Evolutionary conservation across 202 grass and related monocot genomes (phyloP).

Genomic region (Setaria italica): DNA sequence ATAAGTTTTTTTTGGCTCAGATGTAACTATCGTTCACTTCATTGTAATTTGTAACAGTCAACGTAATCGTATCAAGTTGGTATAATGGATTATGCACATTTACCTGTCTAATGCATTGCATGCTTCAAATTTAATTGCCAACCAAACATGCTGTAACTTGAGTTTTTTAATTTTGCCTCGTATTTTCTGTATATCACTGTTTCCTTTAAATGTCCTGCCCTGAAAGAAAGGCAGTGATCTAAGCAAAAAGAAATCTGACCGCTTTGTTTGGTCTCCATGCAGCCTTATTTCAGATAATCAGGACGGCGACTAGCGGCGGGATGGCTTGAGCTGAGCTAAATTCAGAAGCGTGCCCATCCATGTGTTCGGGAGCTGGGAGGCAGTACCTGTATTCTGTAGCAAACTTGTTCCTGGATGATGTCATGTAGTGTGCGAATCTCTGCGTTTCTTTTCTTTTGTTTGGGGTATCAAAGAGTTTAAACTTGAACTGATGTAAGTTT

Average conservation of each 20-base stretch:
- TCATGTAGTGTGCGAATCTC: constrained; percentile 16
- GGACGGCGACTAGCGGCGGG: constrained; percentile 54
- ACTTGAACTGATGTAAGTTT: constrained; percentile 16
- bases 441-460: constrained; percentile 11
- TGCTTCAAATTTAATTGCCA: neutral
- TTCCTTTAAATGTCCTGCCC: neutral
- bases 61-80: neutral
- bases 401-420: constrained; percentile 38
- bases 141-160: neutral
- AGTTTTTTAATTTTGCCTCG: neutral
- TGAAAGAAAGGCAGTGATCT: neutral
- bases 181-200: neutral
- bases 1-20: neutral
- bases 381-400: constrained; percentile 34
- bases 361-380: constrained; percentile 38
- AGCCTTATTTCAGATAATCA: constrained; percentile 77
- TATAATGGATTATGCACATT: neutral
- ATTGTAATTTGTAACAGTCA: neutral
- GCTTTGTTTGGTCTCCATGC: constrained; percentile 29
- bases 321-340: constrained; percentile 46
- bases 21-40: neutral
- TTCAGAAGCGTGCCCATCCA: neutral
- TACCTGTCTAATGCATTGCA: neutral
- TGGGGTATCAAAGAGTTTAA: constrained; percentile 8
- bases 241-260: constrained; percentile 30